These are phyloP conservation scores for Cystobasidium slooffiae DNA, from an alignment of 1,284 basidiomycete genomes.

Conservation along the genomic window DNA sequence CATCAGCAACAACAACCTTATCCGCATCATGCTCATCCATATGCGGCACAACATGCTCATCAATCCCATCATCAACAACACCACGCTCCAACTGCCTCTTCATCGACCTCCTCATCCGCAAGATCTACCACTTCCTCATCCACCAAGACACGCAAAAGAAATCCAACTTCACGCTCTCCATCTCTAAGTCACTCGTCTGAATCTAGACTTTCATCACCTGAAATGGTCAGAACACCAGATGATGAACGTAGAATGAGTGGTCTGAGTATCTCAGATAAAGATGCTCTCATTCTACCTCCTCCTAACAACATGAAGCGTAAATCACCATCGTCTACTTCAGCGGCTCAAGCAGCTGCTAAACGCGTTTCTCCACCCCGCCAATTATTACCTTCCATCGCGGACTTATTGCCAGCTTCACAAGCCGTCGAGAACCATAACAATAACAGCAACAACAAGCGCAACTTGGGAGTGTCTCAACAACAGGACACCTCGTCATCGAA, in stretches of 20 bases:
- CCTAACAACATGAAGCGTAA: background rate
- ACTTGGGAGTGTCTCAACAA: too few relatives aligned
- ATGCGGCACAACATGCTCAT: conserved; percentile 83
- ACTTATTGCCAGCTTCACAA: background rate
- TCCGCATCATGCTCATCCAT: conserved; percentile 72
- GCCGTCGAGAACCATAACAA: background rate
- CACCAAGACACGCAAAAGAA: conserved; percentile 4
- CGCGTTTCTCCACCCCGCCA: conserved; percentile 8
- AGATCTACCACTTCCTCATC: background rate
- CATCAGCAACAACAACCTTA: conserved; percentile 85
- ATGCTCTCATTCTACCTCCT: conserved; percentile 2
- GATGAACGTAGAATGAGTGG: conserved; percentile 30
- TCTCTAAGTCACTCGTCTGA: conserved; percentile 16
- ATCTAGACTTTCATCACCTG: conserved; percentile 21
- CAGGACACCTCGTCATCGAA: background rate
- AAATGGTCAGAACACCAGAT: conserved; percentile 6
- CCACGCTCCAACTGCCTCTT: background rate
- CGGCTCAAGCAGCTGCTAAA: background rate
- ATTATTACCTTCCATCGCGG: conserved; percentile 4
- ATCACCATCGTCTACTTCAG: background rate
- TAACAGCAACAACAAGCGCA: background rate
- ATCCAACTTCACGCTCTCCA: conserved; percentile 17
- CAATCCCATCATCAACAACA: conserved; percentile 66
- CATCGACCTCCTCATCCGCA: conserved; percentile 4
- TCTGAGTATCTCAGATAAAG: background rate